phyloP scores from a whole-genome alignment of 805 yeast genomes.

The Starmerella asiatica region DNA sequence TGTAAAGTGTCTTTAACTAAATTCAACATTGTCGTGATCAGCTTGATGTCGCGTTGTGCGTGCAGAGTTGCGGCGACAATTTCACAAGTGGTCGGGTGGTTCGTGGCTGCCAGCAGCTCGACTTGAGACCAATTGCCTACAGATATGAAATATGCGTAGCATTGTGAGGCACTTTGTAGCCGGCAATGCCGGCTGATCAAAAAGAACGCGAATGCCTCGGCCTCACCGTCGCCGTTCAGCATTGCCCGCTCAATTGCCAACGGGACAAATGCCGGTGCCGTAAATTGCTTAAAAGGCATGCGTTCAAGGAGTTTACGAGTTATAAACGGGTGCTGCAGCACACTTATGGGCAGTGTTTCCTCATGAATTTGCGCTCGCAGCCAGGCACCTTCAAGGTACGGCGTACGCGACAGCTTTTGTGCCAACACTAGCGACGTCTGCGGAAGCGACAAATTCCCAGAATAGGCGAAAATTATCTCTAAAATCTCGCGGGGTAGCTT shows the following conservation, averaged over 20 bases:
- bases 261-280: too few relatives aligned
- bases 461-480: slow-evolving; percentile 29
- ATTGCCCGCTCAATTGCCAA: not conserved
- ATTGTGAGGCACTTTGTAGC: slow-evolving; percentile 11
- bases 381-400: slow-evolving; percentile 18
- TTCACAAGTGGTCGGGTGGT: slow-evolving; percentile 6
- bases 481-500: slow-evolving; percentile 35
- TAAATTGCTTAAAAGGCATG: too few relatives aligned
- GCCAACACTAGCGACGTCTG: slow-evolving; percentile 27
- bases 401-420: slow-evolving; percentile 22
- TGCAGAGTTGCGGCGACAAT: slow-evolving; percentile 11
- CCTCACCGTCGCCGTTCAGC: not conserved
- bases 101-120: slow-evolving; percentile 3
- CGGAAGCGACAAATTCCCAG: slow-evolving; percentile 31
- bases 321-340: slow-evolving; percentile 21
- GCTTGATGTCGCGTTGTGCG: not conserved
- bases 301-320: slow-evolving; percentile 20
- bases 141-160: slow-evolving; percentile 7
- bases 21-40: not conserved
- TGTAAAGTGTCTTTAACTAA: not conserved
- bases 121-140: slow-evolving; percentile 5
- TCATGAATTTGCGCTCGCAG: slow-evolving; percentile 10
- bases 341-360: slow-evolving; percentile 15
- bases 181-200: slow-evolving; percentile 17
- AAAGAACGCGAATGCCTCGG: slow-evolving; percentile 21